phyloP scores from a whole-genome alignment of 2,329 filamentous ascomycete species.

The Beauveria medogensis region DNA sequence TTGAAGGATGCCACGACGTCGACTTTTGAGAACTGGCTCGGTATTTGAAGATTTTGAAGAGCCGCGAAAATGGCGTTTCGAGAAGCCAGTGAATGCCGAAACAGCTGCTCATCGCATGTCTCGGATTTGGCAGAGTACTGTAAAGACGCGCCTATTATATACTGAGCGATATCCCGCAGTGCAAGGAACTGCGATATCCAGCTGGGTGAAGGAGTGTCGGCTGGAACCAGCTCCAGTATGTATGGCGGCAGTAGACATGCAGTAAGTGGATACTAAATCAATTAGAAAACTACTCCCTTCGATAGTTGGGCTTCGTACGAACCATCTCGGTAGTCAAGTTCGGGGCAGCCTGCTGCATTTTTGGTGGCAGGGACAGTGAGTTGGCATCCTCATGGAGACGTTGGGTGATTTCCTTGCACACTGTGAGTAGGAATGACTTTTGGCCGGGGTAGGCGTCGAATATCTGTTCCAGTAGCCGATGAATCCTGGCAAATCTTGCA shows the following conservation, averaged over 20 bases:
- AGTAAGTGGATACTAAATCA: conserved; percentile 24
- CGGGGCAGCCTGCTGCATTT: conserved; percentile 26
- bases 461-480: conserved; percentile 28
- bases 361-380: conserved; percentile 24
- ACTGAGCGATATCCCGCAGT: conserved; percentile 30
- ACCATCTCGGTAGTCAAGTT: conserved; percentile 30
- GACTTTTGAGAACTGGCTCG: conserved; percentile 24
- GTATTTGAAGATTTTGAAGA: conserved; percentile 27
- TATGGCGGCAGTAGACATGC: conserved; percentile 27
- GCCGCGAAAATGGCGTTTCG: conserved; percentile 29
- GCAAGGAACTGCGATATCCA: conserved; percentile 32
- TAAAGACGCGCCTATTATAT: conserved; percentile 30
- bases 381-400: conserved; percentile 27
- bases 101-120: conserved; percentile 25
- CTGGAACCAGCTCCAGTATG: conserved; percentile 25
- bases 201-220: conserved; percentile 19
- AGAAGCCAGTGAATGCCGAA: conserved; percentile 24
- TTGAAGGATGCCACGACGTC: conserved; percentile 29
- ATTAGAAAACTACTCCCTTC: conserved; percentile 7
- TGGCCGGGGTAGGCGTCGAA: conserved; percentile 31
- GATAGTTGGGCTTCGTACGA: conserved; percentile 7
- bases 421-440: conserved; percentile 29
- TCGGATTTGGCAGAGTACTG: conserved; percentile 29
- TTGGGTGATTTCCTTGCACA: conserved; percentile 29
- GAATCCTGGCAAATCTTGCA: conserved; percentile 30